A percentile compares a stretch with the other conserved stretches of the same genome.
Evolutionary conservation across 495 filamentous ascomycete species (phyloP).

Genomic region (Podospora didyma): DNA sequence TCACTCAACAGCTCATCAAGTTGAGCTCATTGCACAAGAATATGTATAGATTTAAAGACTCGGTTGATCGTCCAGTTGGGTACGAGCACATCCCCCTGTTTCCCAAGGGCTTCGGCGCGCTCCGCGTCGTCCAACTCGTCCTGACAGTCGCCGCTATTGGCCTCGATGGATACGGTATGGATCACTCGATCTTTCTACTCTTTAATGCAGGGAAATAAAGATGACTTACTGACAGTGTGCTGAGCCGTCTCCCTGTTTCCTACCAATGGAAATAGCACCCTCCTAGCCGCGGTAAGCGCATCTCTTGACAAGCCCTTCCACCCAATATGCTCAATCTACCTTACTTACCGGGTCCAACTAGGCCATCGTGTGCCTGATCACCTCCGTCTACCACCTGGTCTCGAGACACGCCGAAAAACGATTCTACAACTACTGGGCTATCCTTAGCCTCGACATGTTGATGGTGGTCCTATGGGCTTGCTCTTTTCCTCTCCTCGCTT

Average conservation of each 20-base stretch:
- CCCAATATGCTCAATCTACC: not conserved
- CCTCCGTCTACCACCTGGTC: conserved; percentile 40
- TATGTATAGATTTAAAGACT: conserved; percentile 19
- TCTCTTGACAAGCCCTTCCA: too few species aligned
- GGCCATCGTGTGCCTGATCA: conserved; percentile 36
- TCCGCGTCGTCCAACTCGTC: conserved; percentile 60
- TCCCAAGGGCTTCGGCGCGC: conserved; percentile 46
- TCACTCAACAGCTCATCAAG: too few species aligned
- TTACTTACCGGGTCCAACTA: conserved; percentile 15
- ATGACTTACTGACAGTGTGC: too few species aligned
- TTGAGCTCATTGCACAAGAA: too few species aligned
- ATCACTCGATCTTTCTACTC: conserved; percentile 14
- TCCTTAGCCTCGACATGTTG: conserved; percentile 42
- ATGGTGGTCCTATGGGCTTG: conserved; percentile 44
- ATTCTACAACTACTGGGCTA: conserved; percentile 51
- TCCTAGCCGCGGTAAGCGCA: conserved; percentile 38
- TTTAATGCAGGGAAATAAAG: too few species aligned
- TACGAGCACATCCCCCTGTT: conserved; percentile 41
- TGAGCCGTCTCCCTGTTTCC: not conserved
- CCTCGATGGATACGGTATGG: conserved; percentile 60
- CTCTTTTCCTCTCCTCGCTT: conserved; percentile 38
- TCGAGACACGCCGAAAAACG: conserved; percentile 21
- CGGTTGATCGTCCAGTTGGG: conserved; percentile 27
- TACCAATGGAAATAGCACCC: conserved; percentile 15
- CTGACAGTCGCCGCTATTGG: conserved; percentile 64